These are phyloP conservation scores for Cardamine chenopodiifolia DNA, from an alignment of 345 rosid species.

Conservation along the genomic window DNA sequence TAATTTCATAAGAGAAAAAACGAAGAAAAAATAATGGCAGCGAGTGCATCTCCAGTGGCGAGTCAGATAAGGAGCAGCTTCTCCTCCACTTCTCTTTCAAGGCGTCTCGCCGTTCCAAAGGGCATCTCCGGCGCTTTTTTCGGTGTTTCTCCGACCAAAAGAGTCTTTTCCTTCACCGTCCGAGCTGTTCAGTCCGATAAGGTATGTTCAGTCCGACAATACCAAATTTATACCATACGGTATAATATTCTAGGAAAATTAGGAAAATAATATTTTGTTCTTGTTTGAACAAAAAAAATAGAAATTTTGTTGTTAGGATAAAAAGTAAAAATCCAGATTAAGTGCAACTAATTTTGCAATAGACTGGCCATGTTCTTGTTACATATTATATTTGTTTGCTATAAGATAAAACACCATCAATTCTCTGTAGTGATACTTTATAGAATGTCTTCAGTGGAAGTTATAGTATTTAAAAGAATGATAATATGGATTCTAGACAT, in stretches of 20 bases:
- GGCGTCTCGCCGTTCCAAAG: conserved; percentile 53
- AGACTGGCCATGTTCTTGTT: neutral
- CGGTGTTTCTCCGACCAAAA: conserved; percentile 55
- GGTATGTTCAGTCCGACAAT: conserved; percentile 39
- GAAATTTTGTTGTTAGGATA: neutral
- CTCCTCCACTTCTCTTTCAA: conserved; percentile 54
- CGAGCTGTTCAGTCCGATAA: conserved; percentile 76
- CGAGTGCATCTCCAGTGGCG: conserved; percentile 85
- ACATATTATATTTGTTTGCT: neutral
- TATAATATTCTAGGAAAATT: neutral
- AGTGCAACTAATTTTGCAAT: neutral
- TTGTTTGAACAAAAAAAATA: no score
- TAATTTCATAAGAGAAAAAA: conserved; percentile 5
- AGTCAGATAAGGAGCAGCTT: conserved; percentile 81
- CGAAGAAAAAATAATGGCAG: conserved; percentile 46
- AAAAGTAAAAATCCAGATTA: neutral
- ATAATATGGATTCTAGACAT: neutral
- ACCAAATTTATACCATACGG: neutral
- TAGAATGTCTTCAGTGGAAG: neutral
- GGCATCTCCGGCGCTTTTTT: conserved; percentile 73
- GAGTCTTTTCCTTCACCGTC: conserved; percentile 63
- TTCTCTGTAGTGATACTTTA: neutral
- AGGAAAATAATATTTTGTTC: neutral
- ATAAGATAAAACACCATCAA: neutral
- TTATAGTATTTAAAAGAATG: neutral